Base-by-base conservation (phyloP, 23 red algal genomes). In the Gracilariopsis chorda region DNA sequence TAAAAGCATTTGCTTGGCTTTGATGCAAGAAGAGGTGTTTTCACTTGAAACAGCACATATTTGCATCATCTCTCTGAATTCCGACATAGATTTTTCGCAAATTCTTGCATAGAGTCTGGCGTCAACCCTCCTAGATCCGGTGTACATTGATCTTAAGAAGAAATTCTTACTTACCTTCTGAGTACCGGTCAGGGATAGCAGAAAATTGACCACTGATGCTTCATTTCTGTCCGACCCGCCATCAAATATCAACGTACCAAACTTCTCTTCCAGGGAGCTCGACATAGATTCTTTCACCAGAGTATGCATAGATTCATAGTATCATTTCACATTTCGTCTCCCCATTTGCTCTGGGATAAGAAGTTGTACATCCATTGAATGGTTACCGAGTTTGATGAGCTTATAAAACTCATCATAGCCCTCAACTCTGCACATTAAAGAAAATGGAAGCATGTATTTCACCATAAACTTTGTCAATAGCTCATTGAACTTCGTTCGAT, bases 241-340 rank as follows among this genome's bases (percentile, higher is more conserved):
- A 37, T 83, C 78, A 64, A 83, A 80, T 9, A 83, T 44, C 21
- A 67, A 44, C 41, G 78, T 67, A 16, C 78, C 53, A 39, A 42
- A 83, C 36, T 40, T 0, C 29, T 46, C 56, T 64, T 13, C 16
- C 28, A 83, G 42, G 12, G 55, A 0, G 3, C n/a, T 33, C 25
- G 29, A 10, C 39, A 83, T 61, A 3, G 59, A 33, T 64, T 64
- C 11, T 4, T 32, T 10, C 3, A 64, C 59, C 13, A 25, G 59
- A 60, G 59, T 33, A 4, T 32, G 59, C 59, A 64, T 32, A 34
- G 59, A 25, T 33, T 10, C 24, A 33, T 33, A 64, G 16, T 64
- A 64, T 7, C 7, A 5, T 21, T 2, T 3, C 13, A 64, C 2
- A 13, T 64, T 64, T 32, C 36, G 30, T 3, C 9, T 64, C 2